A percentile compares a stretch with the other conserved stretches of the same genome.
Conservation (phyloP, 2,329 filamentous ascomycete genomes). For the Trichoderma sp. region DNA sequence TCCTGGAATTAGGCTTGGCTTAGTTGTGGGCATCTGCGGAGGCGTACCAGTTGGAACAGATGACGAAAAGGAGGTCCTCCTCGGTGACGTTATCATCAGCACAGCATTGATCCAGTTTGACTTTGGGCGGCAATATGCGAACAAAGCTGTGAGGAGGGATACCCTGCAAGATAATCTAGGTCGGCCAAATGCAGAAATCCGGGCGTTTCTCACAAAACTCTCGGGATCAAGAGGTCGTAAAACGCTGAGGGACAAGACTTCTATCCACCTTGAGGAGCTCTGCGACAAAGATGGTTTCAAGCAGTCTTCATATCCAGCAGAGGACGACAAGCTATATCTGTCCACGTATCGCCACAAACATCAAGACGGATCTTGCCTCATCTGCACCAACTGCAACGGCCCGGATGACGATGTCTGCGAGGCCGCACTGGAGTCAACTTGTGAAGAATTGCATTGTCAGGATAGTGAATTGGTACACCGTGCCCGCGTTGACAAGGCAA, state of each 20-base stretch:
- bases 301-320: neutral
- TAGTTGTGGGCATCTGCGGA: conserved; percentile 28
- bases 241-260: neutral
- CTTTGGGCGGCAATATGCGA: conserved; percentile 29
- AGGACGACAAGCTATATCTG: neutral
- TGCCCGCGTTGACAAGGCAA: neutral
- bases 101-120: conserved; percentile 34
- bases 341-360: neutral
- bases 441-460: neutral
- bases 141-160: conserved; percentile 28
- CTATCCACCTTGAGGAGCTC: neutral
- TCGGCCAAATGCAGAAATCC: conserved; percentile 28
- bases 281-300: neutral
- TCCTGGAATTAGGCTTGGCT: conserved; percentile 23
- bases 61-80: conserved; percentile 24
- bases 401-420: neutral
- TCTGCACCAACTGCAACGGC: neutral
- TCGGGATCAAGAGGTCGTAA: conserved; percentile 15
- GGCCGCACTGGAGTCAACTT: neutral
- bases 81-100: conserved; percentile 34
- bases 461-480: neutral
- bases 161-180: conserved; percentile 27
- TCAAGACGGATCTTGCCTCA: neutral
- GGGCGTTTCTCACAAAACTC: conserved; percentile 29
- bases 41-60: conserved; percentile 24